Conservation (phyloP, 257 asterid species). For the Mentha longifolia region DNA sequence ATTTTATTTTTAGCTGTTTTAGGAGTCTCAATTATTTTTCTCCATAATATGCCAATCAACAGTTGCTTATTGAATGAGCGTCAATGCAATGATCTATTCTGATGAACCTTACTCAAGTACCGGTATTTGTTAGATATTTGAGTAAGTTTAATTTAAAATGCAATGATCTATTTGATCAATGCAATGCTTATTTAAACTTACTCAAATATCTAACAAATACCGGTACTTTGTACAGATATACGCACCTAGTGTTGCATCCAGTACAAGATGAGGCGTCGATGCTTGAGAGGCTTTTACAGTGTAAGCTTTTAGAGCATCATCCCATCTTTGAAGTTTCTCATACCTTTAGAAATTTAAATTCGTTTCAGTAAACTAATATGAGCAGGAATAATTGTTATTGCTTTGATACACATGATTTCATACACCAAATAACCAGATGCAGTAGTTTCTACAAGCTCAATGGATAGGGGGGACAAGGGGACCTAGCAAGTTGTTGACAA, state of each 20-base stretch:
- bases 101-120: too few relatives aligned
- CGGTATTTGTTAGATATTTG: too few relatives aligned
- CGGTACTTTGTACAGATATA: slow-evolving; percentile 31
- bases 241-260: slow-evolving; percentile 98
- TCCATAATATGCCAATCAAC: slow-evolving; percentile 11
- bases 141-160: too few relatives aligned
- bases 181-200: too few relatives aligned
- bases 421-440: slow-evolving; percentile 17
- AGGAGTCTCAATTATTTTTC: slow-evolving; percentile 17
- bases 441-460: slow-evolving; percentile 14
- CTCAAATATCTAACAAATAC: slow-evolving; percentile 16
- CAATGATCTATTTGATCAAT: too few relatives aligned
- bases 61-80: slow-evolving; percentile 1
- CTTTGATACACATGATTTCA: slow-evolving; percentile 16
- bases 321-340: slow-evolving; percentile 99
- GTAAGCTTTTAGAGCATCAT: slow-evolving; percentile 98
- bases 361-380: slow-evolving; percentile 24
- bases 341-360: slow-evolving; percentile 62
- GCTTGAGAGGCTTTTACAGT: slow-evolving; percentile 89
- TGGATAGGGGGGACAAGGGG: background rate
- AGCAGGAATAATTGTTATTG: slow-evolving; percentile 1
- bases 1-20: slow-evolving; percentile 3
- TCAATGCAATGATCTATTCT: slow-evolving; percentile 5
- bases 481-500: slow-evolving; percentile 20
- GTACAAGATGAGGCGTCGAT: slow-evolving; percentile 67